Conservation (phyloP, 805 yeast species). For the Candida railenensis region DNA sequence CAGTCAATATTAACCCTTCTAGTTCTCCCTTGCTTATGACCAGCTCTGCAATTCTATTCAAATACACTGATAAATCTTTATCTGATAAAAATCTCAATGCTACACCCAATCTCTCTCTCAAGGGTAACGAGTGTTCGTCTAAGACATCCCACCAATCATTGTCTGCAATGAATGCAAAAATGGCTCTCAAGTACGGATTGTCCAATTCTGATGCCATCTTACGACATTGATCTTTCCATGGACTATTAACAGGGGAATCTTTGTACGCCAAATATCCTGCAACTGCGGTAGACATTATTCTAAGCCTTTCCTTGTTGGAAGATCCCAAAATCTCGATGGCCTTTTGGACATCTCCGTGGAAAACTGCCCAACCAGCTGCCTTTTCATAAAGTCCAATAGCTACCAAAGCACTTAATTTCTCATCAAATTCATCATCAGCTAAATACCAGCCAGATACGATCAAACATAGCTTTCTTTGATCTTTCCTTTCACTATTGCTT, state of each 20-base stretch:
- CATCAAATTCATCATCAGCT: slow-evolving; percentile 71
- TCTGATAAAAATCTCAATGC: slow-evolving; percentile 85
- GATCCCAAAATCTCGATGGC: slow-evolving; percentile 78
- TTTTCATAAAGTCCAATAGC: slow-evolving; percentile 66
- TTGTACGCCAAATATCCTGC: slow-evolving; percentile 82
- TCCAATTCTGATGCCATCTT: slow-evolving; percentile 83
- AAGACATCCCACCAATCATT: slow-evolving; percentile 96
- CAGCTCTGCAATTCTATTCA: slow-evolving; percentile 65
- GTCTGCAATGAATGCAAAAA: slow-evolving; percentile 91
- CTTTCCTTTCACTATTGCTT: slow-evolving; percentile 48
- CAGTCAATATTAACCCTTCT: slow-evolving; percentile 88
- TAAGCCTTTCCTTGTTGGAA: slow-evolving; percentile 67
- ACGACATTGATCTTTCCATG: slow-evolving; percentile 94
- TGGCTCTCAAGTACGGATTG: slow-evolving; percentile 85
- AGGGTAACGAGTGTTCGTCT: slow-evolving; percentile 84
- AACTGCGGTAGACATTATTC: slow-evolving; percentile 88
- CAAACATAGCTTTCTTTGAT: slow-evolving; percentile 75
- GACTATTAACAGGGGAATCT: slow-evolving; percentile 56
- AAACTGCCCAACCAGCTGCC: slow-evolving; percentile 98
- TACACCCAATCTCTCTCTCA: slow-evolving; percentile 86
- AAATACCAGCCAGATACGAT: slow-evolving; percentile 91
- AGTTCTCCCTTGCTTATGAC: slow-evolving; percentile 80
- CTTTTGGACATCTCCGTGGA: slow-evolving; percentile 80
- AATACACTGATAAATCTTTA: slow-evolving; percentile 68
- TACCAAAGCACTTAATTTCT: slow-evolving; percentile 57